These are phyloP conservation scores for Trametes punicea DNA, from an alignment of 768 basidiomycete genomes.

Conservation along the genomic window DNA sequence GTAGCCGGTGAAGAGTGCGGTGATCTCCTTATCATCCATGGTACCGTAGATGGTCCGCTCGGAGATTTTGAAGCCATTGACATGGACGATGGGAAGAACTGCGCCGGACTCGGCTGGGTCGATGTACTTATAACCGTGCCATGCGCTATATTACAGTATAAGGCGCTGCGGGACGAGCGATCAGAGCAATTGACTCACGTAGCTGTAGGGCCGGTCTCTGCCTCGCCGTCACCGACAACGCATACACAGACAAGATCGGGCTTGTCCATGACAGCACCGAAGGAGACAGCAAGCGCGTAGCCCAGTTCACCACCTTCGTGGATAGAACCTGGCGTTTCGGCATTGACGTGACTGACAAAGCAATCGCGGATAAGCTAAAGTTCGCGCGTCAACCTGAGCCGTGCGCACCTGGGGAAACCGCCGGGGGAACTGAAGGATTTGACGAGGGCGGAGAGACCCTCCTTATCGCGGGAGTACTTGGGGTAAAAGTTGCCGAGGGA, in stretches of 20 bases:
- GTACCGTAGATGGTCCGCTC: slow-evolving; percentile 87
- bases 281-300: slow-evolving; percentile 82
- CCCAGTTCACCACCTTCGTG: slow-evolving; percentile 93
- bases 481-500: slow-evolving; percentile 59
- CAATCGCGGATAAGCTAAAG: background rate
- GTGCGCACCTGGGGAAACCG: slow-evolving; percentile 70
- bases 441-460: slow-evolving; percentile 66
- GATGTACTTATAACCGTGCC: slow-evolving; percentile 88
- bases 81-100: slow-evolving; percentile 85
- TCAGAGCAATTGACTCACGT: slow-evolving; percentile 29
- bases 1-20: slow-evolving; percentile 73
- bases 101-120: slow-evolving; percentile 89
- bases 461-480: slow-evolving; percentile 50
- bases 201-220: slow-evolving; percentile 77
- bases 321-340: slow-evolving; percentile 84
- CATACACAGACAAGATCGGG: slow-evolving; percentile 80
- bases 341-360: slow-evolving; percentile 62
- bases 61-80: slow-evolving; percentile 89
- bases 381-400: background rate
- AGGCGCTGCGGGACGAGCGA: background rate
- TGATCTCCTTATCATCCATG: slow-evolving; percentile 86
- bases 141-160: slow-evolving; percentile 43
- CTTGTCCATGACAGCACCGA: slow-evolving; percentile 89
- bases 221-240: slow-evolving; percentile 87
- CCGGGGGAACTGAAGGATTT: slow-evolving; percentile 76